These are phyloP conservation scores for Kurtzmaniella quercitrusa DNA, from an alignment of 1,139 yeast genomes.

Conservation along the genomic window DNA sequence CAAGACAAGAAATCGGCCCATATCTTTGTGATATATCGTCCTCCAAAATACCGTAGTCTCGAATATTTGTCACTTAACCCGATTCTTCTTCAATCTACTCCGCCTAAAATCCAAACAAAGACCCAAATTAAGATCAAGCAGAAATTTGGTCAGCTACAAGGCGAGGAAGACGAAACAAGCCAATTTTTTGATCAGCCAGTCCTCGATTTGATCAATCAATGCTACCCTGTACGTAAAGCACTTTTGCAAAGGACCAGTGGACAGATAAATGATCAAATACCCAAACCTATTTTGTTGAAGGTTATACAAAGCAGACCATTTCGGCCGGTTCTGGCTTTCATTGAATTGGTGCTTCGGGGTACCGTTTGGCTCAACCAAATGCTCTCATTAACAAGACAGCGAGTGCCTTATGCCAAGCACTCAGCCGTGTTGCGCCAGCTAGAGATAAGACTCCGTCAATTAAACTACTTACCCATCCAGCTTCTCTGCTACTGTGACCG, in stretches of 20 bases:
- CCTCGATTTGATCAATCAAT: not conserved
- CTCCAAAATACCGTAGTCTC: constrained; percentile 70
- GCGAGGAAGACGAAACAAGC: not conserved
- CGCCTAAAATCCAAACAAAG: constrained; percentile 4
- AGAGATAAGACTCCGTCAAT: constrained; percentile 72
- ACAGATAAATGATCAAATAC: not conserved
- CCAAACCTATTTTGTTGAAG: not conserved
- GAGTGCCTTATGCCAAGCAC: constrained; percentile 17
- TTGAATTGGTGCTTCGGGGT: not conserved
- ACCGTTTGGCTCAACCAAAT: constrained; percentile 21
- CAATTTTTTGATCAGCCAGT: not conserved
- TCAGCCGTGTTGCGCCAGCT: constrained; percentile 75
- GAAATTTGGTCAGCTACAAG: not conserved
- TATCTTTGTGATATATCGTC: constrained; percentile 56
- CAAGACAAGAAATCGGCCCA: not conserved
- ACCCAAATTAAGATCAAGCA: not conserved
- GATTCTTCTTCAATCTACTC: constrained; percentile 58
- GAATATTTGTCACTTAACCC: constrained; percentile 80
- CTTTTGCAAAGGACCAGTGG: not conserved
- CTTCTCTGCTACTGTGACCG: constrained; percentile 52
- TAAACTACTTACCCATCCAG: constrained; percentile 79
- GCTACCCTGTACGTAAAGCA: not conserved
- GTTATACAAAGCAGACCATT: not conserved
- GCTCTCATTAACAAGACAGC: constrained; percentile 22
- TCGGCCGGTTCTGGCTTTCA: constrained; percentile 1